Percentiles rank a stretch among this genome's conserved stretches.
Conservation (phyloP, 495 filamentous ascomycete species). For the Penicillium riverlandense region DNA sequence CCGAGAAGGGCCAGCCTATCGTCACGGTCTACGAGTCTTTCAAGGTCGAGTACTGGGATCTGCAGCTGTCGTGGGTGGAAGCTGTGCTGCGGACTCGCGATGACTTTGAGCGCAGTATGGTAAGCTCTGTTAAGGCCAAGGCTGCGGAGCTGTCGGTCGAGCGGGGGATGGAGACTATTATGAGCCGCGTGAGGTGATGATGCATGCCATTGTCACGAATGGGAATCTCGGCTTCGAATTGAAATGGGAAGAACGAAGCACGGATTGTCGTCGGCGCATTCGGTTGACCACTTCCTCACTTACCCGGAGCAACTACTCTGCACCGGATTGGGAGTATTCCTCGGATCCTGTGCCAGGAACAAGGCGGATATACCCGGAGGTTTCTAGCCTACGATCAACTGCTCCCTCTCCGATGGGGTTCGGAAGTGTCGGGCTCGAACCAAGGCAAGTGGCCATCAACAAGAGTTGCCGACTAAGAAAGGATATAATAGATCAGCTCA, state of each 20-base stretch:
- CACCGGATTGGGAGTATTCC: too few relatives aligned
- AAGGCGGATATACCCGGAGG: too few relatives aligned
- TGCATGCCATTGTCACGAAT: not conserved
- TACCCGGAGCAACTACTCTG: too few relatives aligned
- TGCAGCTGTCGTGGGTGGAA: slow-evolving; percentile 96
- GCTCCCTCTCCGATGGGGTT: too few relatives aligned
- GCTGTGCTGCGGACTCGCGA: slow-evolving; percentile 78
- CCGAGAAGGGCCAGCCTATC: slow-evolving; percentile 62
- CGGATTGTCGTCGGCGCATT: too few relatives aligned
- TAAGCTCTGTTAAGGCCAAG: slow-evolving; percentile 77
- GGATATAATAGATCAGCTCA: not conserved
- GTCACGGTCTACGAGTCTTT: slow-evolving; percentile 74
- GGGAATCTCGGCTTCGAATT: too few relatives aligned
- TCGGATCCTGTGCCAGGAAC: too few relatives aligned
- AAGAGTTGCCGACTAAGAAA: not conserved
- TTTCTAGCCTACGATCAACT: too few relatives aligned
- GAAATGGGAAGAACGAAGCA: too few relatives aligned
- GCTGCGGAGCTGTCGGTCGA: slow-evolving; percentile 77
- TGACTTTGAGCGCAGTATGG: slow-evolving; percentile 87
- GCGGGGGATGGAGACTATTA: slow-evolving; percentile 76
- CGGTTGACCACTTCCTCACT: too few relatives aligned
- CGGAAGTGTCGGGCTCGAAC: too few relatives aligned
- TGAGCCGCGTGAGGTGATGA: slow-evolving; percentile 77
- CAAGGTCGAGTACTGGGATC: slow-evolving; percentile 85
- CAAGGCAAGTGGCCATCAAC: too few relatives aligned